Evolutionary conservation across 345 rosid species (phyloP).

Genomic region (Brassica napus): DNA sequence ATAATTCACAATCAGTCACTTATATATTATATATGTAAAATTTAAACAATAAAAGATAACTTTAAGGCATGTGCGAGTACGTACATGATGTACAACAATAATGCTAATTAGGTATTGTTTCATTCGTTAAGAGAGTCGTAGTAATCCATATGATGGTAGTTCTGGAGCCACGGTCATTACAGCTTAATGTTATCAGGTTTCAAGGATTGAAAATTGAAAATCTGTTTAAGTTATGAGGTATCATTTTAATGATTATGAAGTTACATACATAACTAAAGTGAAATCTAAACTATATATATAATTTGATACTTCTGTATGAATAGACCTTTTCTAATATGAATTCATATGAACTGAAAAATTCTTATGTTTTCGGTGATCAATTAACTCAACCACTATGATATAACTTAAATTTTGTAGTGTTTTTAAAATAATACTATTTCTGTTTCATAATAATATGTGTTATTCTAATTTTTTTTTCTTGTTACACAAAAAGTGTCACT

Average conservation of each 20-base stretch:
- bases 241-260: neutral
- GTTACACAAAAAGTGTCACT: too few relatives aligned
- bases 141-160: neutral
- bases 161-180: neutral
- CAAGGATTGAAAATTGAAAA: neutral
- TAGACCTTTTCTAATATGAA: neutral
- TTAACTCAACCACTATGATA: neutral
- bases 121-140: neutral
- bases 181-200: neutral
- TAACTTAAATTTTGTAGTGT: too few relatives aligned
- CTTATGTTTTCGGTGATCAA: neutral
- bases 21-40: neutral
- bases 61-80: slow-evolving; percentile 5
- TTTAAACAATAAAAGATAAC: neutral
- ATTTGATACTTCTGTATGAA: neutral
- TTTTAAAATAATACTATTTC: too few relatives aligned
- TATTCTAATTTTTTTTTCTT: too few relatives aligned
- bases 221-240: too few relatives aligned
- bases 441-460: too few relatives aligned
- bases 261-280: too few relatives aligned
- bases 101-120: neutral
- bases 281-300: too few relatives aligned
- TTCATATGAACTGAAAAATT: neutral
- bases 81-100: neutral
- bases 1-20: slow-evolving; percentile 36